phyloP scores from a whole-genome alignment of 306 rosid genomes.

The Psophocarpus tetragonolobus region DNA sequence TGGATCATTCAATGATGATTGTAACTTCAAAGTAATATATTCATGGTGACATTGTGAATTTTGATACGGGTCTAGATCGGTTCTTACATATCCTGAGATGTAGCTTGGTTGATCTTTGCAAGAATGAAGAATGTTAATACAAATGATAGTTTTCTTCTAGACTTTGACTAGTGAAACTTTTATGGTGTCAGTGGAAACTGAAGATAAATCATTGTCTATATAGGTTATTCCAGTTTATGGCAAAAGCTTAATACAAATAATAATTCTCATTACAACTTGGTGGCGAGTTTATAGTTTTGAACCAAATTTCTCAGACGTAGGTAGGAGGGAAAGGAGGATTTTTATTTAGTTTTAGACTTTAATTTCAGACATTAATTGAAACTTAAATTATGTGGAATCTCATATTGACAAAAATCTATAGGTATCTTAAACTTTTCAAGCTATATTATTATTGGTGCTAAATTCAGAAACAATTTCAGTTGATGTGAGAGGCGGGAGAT shows the following conservation, averaged over 20 bases:
- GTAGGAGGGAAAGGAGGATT: not conserved
- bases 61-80: not conserved
- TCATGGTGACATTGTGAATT: not conserved
- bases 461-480: not conserved
- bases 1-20: conserved; percentile 2
- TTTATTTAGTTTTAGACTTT: not conserved
- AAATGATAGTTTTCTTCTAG: not conserved
- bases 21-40: not conserved
- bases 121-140: not conserved
- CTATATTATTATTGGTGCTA: not conserved
- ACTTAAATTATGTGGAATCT: not conserved
- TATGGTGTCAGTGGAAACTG: not conserved
- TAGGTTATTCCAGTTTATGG: not conserved
- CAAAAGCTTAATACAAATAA: not conserved
- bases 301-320: not conserved
- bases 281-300: not conserved
- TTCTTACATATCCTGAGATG: not conserved
- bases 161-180: not conserved
- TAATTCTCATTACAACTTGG: too few species aligned
- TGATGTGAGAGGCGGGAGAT: conserved; percentile 1
- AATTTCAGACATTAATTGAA: not conserved
- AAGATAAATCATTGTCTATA: conserved; percentile 7
- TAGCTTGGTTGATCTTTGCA: not conserved
- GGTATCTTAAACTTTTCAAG: not conserved
- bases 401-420: not conserved